Conservation (phyloP, 139 green algal genomes). For the Yamagishiella unicocca region DNA sequence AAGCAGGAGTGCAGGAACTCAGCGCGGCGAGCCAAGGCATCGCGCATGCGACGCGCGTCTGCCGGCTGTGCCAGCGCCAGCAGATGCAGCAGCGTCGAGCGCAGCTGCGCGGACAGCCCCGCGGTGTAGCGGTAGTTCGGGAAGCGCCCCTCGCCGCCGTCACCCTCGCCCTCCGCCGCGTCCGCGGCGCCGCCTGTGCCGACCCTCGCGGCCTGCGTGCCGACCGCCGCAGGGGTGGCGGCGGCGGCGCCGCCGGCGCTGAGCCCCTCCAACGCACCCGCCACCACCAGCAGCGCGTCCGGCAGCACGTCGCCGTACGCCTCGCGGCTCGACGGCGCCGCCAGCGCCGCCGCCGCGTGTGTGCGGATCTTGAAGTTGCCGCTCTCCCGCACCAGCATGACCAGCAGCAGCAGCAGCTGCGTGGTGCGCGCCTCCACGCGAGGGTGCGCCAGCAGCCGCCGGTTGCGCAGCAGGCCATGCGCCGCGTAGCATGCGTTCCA, state of each 20-base stretch:
- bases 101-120: constrained; percentile 33
- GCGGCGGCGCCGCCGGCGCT: constrained; percentile 19
- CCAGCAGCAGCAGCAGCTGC: constrained; percentile 64
- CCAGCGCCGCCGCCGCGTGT: constrained; percentile 72
- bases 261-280: constrained; percentile 55
- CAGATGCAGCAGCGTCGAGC: constrained; percentile 49
- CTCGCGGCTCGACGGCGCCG: constrained; percentile 29
- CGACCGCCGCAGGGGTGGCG: not conserved
- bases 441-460: not conserved
- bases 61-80: constrained; percentile 31
- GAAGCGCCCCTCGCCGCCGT: constrained; percentile 20
- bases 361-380: constrained; percentile 81
- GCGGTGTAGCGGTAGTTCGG: constrained; percentile 48
- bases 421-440: not conserved
- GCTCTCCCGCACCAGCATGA: constrained; percentile 75
- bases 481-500: constrained; percentile 75
- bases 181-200: not conserved
- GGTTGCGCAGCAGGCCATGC: constrained; percentile 56
- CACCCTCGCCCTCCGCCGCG: not conserved
- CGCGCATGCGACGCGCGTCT: constrained; percentile 18
- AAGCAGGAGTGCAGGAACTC: constrained; percentile 20
- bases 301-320: constrained; percentile 59
- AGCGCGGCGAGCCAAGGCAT: constrained; percentile 16
- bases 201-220: not conserved
- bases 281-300: constrained; percentile 65